Evolutionary conservation across 805 yeast species (phyloP).

Genomic region (Sugiyamaella valdiviana): DNA sequence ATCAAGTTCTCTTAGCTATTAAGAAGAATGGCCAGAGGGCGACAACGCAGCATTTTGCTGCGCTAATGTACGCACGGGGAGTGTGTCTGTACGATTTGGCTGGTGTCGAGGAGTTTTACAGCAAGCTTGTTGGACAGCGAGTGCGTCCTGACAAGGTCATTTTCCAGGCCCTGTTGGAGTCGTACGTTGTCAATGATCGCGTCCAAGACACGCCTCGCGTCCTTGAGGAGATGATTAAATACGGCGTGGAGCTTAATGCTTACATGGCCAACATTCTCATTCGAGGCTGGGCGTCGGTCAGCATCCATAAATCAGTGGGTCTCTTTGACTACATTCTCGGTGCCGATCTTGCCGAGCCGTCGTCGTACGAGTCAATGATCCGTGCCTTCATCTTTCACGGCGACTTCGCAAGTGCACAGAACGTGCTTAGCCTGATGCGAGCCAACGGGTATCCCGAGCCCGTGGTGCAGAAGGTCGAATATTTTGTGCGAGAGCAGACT

Average conservation of each 20-base stretch:
- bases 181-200: conserved; percentile 32
- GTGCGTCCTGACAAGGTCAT: conserved; percentile 34
- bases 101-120: conserved; percentile 32
- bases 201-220: conserved; percentile 29
- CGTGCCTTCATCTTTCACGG: conserved; percentile 28
- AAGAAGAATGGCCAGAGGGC: conserved; percentile 26
- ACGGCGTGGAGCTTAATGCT: conserved; percentile 28
- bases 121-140: conserved; percentile 26
- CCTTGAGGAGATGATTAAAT: conserved; percentile 30
- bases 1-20: conserved; percentile 30
- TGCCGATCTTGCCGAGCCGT: conserved; percentile 28
- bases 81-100: conserved; percentile 30
- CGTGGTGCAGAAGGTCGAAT: conserved; percentile 27
- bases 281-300: conserved; percentile 32
- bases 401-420: conserved; percentile 20
- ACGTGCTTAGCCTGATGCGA: conserved; percentile 24
- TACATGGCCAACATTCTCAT: conserved; percentile 32
- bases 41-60: conserved; percentile 34
- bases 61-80: conserved; percentile 36
- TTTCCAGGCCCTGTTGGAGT: conserved; percentile 36
- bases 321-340: conserved; percentile 26
- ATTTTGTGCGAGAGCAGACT: not conserved
- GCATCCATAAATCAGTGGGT: conserved; percentile 23
- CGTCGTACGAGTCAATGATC: conserved; percentile 32
- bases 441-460: conserved; percentile 26